Conservation (phyloP, 768 basidiomycete species). For the Leccinum longicurvipes region DNA sequence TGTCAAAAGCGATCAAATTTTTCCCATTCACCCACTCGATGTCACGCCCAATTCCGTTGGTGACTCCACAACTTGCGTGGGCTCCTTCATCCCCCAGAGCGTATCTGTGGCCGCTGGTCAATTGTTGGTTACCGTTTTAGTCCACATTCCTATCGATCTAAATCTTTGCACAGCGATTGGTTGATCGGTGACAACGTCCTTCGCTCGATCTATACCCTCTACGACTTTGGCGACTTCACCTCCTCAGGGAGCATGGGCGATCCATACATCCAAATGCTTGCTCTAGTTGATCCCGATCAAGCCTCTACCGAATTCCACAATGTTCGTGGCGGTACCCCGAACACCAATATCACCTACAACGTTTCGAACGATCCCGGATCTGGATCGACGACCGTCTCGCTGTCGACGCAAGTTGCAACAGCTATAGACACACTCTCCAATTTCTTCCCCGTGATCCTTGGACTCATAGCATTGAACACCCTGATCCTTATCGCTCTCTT, state of each 20-base stretch:
- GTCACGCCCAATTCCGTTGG: slow-evolving; percentile 48
- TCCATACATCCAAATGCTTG: slow-evolving; percentile 74
- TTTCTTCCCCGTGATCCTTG: slow-evolving; percentile 72
- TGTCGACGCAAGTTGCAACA: slow-evolving; percentile 55
- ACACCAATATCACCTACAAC: slow-evolving; percentile 67
- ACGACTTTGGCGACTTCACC: slow-evolving; percentile 82
- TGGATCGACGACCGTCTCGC: slow-evolving; percentile 44
- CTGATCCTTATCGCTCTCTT: slow-evolving; percentile 58
- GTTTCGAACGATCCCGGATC: slow-evolving; percentile 42
- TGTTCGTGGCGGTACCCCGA: slow-evolving; percentile 60
- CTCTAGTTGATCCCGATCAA: slow-evolving; percentile 63
- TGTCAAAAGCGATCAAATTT: slow-evolving; percentile 68
- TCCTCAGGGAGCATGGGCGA: slow-evolving; percentile 60
- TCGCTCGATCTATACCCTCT: slow-evolving; percentile 78
- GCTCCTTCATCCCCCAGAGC: slow-evolving; percentile 69
- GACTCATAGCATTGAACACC: slow-evolving; percentile 74
- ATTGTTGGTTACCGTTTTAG: slow-evolving; percentile 48
- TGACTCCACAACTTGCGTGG: slow-evolving; percentile 56
- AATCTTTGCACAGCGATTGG: slow-evolving; percentile 58
- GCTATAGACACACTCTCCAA: slow-evolving; percentile 61
- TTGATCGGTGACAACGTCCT: slow-evolving; percentile 80
- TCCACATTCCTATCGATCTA: background rate
- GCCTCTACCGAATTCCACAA: slow-evolving; percentile 72
- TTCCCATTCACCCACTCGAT: slow-evolving; percentile 79
- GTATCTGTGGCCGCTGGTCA: slow-evolving; percentile 57